phyloP scores from a whole-genome alignment of 306 rosid species.

The Betula pendula region DNA sequence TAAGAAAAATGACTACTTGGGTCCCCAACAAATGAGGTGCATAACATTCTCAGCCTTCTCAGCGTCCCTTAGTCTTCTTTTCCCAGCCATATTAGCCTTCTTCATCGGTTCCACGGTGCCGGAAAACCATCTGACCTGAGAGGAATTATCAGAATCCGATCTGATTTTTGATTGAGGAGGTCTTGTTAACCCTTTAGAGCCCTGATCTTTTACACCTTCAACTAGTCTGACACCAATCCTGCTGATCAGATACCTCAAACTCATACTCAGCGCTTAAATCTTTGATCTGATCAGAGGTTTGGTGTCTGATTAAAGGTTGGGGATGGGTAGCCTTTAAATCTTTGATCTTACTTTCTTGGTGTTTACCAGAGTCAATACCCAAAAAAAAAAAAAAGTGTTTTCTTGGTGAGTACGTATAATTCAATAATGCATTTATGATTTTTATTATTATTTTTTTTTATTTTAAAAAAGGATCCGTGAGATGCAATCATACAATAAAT shows the following conservation, averaged over 20 bases:
- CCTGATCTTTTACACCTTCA: conserved; percentile 25
- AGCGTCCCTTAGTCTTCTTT: conserved; percentile 22
- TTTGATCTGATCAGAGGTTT: neutral
- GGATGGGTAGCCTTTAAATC: neutral
- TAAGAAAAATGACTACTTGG: conserved; percentile 3
- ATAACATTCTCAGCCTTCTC: conserved; percentile 28
- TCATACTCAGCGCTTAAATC: neutral
- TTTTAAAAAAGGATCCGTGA: neutral
- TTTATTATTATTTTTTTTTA: too few species aligned
- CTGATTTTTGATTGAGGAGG: conserved; percentile 4
- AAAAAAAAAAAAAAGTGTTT: neutral
- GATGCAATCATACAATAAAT: too few species aligned
- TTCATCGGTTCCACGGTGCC: conserved; percentile 13
- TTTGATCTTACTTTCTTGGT: neutral
- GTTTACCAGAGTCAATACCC: neutral
- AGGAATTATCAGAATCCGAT: neutral
- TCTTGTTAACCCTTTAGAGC: conserved; percentile 12
- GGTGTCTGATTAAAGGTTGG: neutral
- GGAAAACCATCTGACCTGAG: conserved; percentile 2
- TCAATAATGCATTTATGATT: neutral
- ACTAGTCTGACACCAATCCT: neutral
- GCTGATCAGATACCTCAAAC: conserved; percentile 7
- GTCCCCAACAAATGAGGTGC: conserved; percentile 33
- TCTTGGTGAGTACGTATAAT: neutral
- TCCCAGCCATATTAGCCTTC: conserved; percentile 1